Conservation (phyloP, 2,329 filamentous ascomycete species). For the Aspergillus sojae region DNA sequence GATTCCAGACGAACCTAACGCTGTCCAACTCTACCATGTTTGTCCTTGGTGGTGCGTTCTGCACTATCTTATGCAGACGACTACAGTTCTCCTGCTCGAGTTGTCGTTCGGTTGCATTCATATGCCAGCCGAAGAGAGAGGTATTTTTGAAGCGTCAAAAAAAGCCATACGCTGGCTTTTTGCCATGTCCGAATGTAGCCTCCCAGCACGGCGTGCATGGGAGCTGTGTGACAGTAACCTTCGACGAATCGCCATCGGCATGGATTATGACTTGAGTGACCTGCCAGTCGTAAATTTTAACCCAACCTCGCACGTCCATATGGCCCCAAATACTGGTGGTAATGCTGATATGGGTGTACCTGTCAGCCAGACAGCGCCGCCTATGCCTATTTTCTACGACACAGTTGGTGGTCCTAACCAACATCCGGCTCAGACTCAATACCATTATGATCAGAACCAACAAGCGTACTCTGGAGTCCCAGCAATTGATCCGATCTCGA, state of each 20-base stretch:
- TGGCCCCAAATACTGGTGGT: not conserved
- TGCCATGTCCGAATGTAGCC: slow-evolving; percentile 41
- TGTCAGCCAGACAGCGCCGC: not conserved
- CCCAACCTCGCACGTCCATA: slow-evolving; percentile 5
- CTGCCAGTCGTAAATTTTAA: slow-evolving; percentile 31
- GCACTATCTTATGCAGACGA: slow-evolving; percentile 49
- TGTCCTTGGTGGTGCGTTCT: slow-evolving; percentile 50
- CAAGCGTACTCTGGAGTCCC: not conserved
- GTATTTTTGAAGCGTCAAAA: slow-evolving; percentile 41
- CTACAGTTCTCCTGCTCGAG: slow-evolving; percentile 49
- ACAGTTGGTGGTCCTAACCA: not conserved
- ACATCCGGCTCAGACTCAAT: not conserved
- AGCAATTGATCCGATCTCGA: slow-evolving; percentile 9
- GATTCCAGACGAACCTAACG: slow-evolving; percentile 46
- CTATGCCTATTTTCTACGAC: not conserved
- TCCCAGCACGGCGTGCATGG: slow-evolving; percentile 47
- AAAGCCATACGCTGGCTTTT: slow-evolving; percentile 49
- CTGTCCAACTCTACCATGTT: slow-evolving; percentile 42
- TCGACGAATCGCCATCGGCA: slow-evolving; percentile 36
- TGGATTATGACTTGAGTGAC: slow-evolving; percentile 40
- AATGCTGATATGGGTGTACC: not conserved
- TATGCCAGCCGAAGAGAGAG: slow-evolving; percentile 42
- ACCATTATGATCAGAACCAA: not conserved
- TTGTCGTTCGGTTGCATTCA: slow-evolving; percentile 49
- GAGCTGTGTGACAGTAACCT: slow-evolving; percentile 42